Percentiles rank a stretch among this genome's conserved stretches.
Conservation (phyloP, 306 rosid species). For the Acacia crassicarpa region DNA sequence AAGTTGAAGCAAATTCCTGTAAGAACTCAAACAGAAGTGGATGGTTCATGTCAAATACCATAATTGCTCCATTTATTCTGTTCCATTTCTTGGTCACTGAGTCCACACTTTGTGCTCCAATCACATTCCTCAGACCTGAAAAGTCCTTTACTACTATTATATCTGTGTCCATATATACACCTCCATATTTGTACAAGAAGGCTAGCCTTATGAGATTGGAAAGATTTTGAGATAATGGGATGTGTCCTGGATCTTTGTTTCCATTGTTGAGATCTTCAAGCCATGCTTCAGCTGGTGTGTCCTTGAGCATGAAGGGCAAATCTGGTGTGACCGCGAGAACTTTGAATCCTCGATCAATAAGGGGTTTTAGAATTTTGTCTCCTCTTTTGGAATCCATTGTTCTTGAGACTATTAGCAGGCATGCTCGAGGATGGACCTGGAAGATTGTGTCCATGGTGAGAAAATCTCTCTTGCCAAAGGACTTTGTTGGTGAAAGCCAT, state of each 20-base stretch:
- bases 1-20: slow-evolving; percentile 55
- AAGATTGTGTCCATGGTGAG: slow-evolving; percentile 58
- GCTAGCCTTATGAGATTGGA: slow-evolving; percentile 63
- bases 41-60: slow-evolving; percentile 60
- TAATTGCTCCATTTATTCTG: slow-evolving; percentile 58
- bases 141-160: slow-evolving; percentile 49
- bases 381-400: slow-evolving; percentile 55
- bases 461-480: slow-evolving; percentile 52
- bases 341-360: slow-evolving; percentile 46
- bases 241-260: slow-evolving; percentile 58
- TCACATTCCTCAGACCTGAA: slow-evolving; percentile 44
- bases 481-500: slow-evolving; percentile 49
- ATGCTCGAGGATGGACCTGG: slow-evolving; percentile 53
- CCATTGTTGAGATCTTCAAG: slow-evolving; percentile 28
- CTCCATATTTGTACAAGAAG: slow-evolving; percentile 58
- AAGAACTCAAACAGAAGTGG: slow-evolving; percentile 59
- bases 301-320: slow-evolving; percentile 55
- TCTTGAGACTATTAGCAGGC: slow-evolving; percentile 62
- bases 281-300: slow-evolving; percentile 64
- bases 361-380: slow-evolving; percentile 46
- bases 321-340: slow-evolving; percentile 60
- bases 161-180: slow-evolving; percentile 59
- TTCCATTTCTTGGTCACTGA: slow-evolving; percentile 45
- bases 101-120: slow-evolving; percentile 61
- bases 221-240: slow-evolving; percentile 60